These are phyloP conservation scores for Penicillium dipodomyicola DNA, from an alignment of 495 filamentous ascomycete species.

Conservation along the genomic window DNA sequence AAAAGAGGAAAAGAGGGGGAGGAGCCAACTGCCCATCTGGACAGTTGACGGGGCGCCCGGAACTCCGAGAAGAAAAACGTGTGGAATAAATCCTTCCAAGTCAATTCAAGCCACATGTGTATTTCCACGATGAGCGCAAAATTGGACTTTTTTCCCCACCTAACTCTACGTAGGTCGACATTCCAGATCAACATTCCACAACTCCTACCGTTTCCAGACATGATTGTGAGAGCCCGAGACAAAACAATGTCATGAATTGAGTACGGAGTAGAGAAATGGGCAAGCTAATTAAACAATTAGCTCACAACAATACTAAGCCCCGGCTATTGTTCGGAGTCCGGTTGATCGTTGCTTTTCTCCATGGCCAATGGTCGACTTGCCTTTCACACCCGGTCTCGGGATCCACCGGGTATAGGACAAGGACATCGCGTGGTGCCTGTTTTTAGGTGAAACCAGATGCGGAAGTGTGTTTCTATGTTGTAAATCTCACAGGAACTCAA, in stretches of 20 bases:
- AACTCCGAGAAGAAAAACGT: not conserved
- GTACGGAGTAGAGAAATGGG: not conserved
- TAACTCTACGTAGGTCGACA: not conserved
- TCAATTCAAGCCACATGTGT: not conserved
- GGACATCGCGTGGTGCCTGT: slow-evolving; percentile 18
- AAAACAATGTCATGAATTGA: not conserved
- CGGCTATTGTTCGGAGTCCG: slow-evolving; percentile 14
- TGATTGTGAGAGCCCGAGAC: not conserved
- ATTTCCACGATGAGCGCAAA: not conserved
- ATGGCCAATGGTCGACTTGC: not conserved
- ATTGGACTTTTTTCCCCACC: not conserved
- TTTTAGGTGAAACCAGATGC: slow-evolving; percentile 15
- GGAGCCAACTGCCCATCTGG: not conserved
- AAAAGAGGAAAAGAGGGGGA: not conserved
- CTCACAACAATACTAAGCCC: slow-evolving; percentile 8
- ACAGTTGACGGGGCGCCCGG: not conserved
- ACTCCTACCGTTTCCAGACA: not conserved
- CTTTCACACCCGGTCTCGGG: slow-evolving; percentile 6
- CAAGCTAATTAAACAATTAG: slow-evolving; percentile 3
- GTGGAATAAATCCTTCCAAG: not conserved
- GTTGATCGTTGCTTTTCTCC: not conserved
- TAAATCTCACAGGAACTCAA: not conserved
- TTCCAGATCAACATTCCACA: slow-evolving; percentile 7
- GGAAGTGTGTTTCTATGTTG: slow-evolving; percentile 9
- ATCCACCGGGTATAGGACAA: not conserved